A percentile compares a stretch with the other conserved stretches of the same genome.
Conservation (phyloP, 345 rosid genomes). For the Microcos paniculata region DNA sequence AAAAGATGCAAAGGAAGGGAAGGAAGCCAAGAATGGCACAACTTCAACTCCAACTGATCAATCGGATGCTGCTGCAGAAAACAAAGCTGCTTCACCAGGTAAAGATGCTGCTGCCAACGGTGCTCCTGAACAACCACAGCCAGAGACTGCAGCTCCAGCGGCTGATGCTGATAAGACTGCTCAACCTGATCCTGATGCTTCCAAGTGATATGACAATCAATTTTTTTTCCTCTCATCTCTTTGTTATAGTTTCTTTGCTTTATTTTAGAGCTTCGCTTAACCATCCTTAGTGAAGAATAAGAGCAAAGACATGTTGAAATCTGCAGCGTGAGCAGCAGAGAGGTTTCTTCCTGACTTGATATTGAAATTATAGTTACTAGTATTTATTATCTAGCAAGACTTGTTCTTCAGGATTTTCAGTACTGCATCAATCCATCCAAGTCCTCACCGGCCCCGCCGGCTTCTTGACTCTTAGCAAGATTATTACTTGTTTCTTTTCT, state of each 20-base stretch:
- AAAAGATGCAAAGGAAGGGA: slow-evolving; percentile 42
- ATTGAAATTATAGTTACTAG: slow-evolving; percentile 1
- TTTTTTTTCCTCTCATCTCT: slow-evolving; percentile 12
- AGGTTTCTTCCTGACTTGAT: slow-evolving; percentile 20
- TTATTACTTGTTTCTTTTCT: not conserved
- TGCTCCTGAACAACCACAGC: slow-evolving; percentile 34
- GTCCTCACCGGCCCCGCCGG: not conserved
- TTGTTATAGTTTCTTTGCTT: slow-evolving; percentile 3
- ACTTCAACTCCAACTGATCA: slow-evolving; percentile 21
- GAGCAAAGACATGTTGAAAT: slow-evolving; percentile 11
- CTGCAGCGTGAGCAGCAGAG: slow-evolving; percentile 6
- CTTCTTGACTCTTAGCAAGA: not conserved
- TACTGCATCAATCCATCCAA: not conserved
- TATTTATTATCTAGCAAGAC: not conserved
- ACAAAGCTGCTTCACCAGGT: slow-evolving; percentile 33
- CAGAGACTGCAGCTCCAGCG: slow-evolving; percentile 25
- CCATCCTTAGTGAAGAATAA: slow-evolving; percentile 28
- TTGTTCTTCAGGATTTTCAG: not conserved
- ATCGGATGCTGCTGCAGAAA: slow-evolving; percentile 24
- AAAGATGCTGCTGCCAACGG: slow-evolving; percentile 25
- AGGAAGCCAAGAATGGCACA: slow-evolving; percentile 27
- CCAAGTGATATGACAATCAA: slow-evolving; percentile 15
- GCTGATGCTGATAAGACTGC: slow-evolving; percentile 35
- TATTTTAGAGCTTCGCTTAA: slow-evolving; percentile 5
- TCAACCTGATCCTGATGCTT: slow-evolving; percentile 27